Evolutionary conservation across 148 eudicot genomes (phyloP).

Genomic region (Gaultheria prostrata): DNA sequence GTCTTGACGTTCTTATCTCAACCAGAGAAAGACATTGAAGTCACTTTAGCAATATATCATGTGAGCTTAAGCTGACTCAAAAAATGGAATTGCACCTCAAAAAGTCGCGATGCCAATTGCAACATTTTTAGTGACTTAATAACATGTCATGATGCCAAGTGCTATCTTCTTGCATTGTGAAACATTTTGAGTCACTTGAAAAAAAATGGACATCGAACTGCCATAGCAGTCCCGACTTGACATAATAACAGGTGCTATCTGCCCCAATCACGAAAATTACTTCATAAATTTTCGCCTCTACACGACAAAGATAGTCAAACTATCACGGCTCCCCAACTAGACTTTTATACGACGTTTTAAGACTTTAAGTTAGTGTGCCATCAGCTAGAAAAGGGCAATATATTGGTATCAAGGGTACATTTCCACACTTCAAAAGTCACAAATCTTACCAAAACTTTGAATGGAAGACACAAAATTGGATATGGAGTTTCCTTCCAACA

Average conservation of each 20-base stretch:
- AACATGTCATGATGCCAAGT: background rate
- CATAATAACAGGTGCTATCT: background rate
- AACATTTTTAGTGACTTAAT: background rate
- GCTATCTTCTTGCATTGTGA: background rate
- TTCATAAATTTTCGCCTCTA: background rate
- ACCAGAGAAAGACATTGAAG: no score
- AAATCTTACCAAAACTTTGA: background rate
- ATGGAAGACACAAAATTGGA: background rate
- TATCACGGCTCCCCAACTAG: background rate
- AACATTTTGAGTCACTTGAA: background rate
- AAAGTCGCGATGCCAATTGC: no score
- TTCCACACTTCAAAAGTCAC: background rate
- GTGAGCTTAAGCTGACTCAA: no score
- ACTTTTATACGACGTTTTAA: background rate
- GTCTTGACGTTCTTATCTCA: no score
- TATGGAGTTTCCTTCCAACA: background rate
- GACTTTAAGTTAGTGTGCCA: background rate
- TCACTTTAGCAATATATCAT: no score
- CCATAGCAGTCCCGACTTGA: background rate
- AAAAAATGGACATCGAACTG: background rate
- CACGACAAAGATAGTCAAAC: background rate
- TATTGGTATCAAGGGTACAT: background rate
- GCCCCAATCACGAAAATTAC: background rate
- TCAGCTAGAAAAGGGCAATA: background rate
- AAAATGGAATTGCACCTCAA: no score